A percentile compares a stretch with the other conserved stretches of the same genome.
phyloP scores from a whole-genome alignment of 257 asterid species.

The Scutellaria baicalensis region DNA sequence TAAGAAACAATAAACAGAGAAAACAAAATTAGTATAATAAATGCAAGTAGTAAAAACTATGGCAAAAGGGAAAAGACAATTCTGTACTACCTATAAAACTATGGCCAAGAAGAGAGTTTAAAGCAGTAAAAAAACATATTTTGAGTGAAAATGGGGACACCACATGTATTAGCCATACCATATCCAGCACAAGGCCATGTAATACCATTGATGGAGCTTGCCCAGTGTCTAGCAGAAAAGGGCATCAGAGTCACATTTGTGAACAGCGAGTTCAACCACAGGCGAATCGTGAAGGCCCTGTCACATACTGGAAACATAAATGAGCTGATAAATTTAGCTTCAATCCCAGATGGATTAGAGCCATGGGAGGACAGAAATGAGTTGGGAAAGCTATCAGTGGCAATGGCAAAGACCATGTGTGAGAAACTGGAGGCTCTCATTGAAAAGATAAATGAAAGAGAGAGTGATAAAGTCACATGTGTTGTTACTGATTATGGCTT shows the following conservation, averaged over 20 bases:
- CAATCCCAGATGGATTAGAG: slow-evolving; percentile 57
- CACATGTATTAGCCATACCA: slow-evolving; percentile 48
- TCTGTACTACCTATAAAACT: not conserved
- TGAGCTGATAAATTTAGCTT: slow-evolving; percentile 27
- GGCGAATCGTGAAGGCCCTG: slow-evolving; percentile 29
- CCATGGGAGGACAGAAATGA: slow-evolving; percentile 51
- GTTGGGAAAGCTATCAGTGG: slow-evolving; percentile 19
- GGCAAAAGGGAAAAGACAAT: not conserved
- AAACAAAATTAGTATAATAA: no score
- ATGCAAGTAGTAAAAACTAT: no score
- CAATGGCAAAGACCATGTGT: slow-evolving; percentile 33
- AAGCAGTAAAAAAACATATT: not conserved
- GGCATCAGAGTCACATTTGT: slow-evolving; percentile 47
- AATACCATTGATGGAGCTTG: slow-evolving; percentile 53
- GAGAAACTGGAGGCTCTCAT: slow-evolving; percentile 36
- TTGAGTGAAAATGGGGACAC: slow-evolving; percentile 27
- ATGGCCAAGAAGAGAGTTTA: not conserved
- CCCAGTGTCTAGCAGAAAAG: slow-evolving; percentile 27
- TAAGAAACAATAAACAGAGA: no score
- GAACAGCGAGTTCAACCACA: slow-evolving; percentile 44
- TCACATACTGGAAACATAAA: slow-evolving; percentile 7
- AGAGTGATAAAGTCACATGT: slow-evolving; percentile 22
- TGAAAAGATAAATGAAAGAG: slow-evolving; percentile 11
- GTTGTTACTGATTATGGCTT: slow-evolving; percentile 38
- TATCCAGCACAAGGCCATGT: slow-evolving; percentile 86